Conservation (phyloP, 1,284 basidiomycete species). For the Ustilago loliicola region DNA sequence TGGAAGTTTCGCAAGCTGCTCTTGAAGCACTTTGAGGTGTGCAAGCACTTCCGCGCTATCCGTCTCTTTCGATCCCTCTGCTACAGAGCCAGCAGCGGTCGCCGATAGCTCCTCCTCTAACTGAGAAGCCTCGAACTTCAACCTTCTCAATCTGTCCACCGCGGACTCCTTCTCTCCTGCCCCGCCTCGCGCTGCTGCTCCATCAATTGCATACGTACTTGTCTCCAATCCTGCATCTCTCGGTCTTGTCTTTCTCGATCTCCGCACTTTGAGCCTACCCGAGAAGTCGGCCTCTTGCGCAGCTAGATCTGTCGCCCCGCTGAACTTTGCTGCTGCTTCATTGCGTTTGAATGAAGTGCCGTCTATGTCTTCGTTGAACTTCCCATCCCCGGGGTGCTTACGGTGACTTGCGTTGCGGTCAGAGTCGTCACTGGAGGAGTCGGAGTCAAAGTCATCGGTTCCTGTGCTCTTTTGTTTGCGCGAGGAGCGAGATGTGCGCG, state of each 20-base stretch:
- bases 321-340: conserved; percentile 41
- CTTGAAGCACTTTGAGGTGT: conserved; percentile 40
- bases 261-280: conserved; percentile 17
- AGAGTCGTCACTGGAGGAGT: conserved; percentile 34
- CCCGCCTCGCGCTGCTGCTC: neutral
- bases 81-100: neutral
- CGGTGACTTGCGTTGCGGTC: conserved; percentile 21
- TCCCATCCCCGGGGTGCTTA: conserved; percentile 36
- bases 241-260: conserved; percentile 11
- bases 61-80: conserved; percentile 4
- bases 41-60: conserved; percentile 29
- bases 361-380: conserved; percentile 35
- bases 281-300: conserved; percentile 26
- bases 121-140: conserved; percentile 48
- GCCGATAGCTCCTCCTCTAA: conserved; percentile 44
- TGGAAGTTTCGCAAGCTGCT: conserved; percentile 32
- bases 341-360: conserved; percentile 17
- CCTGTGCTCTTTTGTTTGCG: conserved; percentile 14
- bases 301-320: conserved; percentile 32
- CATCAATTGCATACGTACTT: conserved; percentile 32
- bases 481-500: conserved; percentile 8
- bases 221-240: conserved; percentile 51
- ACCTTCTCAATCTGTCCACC: conserved; percentile 41
- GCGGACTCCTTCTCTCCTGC: conserved; percentile 19
- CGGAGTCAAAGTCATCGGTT: conserved; percentile 11